Base-by-base conservation (phyloP, 768 basidiomycete genomes). In the Tylopilus balloui region DNA sequence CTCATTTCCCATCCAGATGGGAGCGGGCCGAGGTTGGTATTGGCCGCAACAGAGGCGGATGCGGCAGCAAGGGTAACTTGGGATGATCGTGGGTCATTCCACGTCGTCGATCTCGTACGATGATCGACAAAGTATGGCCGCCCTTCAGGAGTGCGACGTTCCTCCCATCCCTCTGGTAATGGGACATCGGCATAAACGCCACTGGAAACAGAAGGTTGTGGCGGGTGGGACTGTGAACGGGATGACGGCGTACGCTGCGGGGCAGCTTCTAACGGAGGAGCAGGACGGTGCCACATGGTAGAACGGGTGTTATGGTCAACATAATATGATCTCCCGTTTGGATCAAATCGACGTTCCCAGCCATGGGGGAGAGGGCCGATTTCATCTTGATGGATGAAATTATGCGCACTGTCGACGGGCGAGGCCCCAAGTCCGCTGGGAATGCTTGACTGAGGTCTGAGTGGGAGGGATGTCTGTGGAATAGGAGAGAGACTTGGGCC, bases 1-100 rank as follows among this genome's bases (percentile, higher is more conserved):
- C 92, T 78, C 92, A 94, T 94, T 70, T 95, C 92, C 92, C 92
- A 95, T 51, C 92, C 92, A 38, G 84, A 87, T 6, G 92, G 92
- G 31, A 95, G 74, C 7, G 88, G 82, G 0, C 92, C 92, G 15
- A 92, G 79, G 55, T 85, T 74, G 53, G 82, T 68, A 48, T 73
- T 79, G 57, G 80, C 67, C 47, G 75, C 58, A 65, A 72, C 51
- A 61, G 71, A 56, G 59, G 72, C 50, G 57, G 63, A 70, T 47
- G 73, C 74, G 21, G 79, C 63, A 14, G 73, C 57, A 59, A 79
- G 58, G 51, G 78, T 71, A 56, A 78, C 60, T 52, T 80, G 61
- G 56, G 78, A 58, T 58, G 71, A 73, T 40, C 92, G 80, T 3
- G 92, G 92, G 66, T 95, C 92, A 19, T 81, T 83, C 92, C 92